Conservation (phyloP, 352 stramenopile species). For the Phytophthora pistaciae region DNA sequence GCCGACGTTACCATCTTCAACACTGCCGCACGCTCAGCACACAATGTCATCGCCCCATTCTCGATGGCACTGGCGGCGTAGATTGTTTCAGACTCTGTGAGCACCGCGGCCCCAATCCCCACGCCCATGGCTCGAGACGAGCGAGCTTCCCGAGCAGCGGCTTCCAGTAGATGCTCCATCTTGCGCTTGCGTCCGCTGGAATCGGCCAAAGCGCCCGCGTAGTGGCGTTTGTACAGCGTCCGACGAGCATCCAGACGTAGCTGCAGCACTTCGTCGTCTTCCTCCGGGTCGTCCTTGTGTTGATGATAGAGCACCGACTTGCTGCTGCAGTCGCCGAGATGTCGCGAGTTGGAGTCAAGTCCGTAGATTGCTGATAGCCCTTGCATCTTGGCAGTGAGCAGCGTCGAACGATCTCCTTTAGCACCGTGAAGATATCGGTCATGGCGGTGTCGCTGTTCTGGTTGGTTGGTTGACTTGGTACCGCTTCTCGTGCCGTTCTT, state of each 20-base stretch:
- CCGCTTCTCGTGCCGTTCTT: neutral
- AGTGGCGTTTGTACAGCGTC: constrained; percentile 63
- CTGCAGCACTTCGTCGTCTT: constrained; percentile 33
- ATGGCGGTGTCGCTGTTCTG: constrained; percentile 45
- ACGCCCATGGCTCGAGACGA: constrained; percentile 36
- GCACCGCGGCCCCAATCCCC: constrained; percentile 58
- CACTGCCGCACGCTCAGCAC: constrained; percentile 63
- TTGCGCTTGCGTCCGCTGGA: constrained; percentile 43
- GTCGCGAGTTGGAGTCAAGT: constrained; percentile 30
- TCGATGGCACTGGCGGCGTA: constrained; percentile 51
- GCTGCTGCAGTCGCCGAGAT: constrained; percentile 36
- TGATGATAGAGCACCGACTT: constrained; percentile 20
- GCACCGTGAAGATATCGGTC: constrained; percentile 16
- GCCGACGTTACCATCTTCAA: constrained; percentile 53
- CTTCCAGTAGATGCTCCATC: constrained; percentile 65
- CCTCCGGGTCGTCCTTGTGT: constrained; percentile 8
- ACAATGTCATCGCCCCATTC: constrained; percentile 51
- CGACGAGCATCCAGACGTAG: constrained; percentile 48
- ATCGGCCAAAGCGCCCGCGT: constrained; percentile 41
- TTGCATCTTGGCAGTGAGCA: constrained; percentile 43
- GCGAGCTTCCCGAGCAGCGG: constrained; percentile 43
- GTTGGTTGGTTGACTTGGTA: neutral
- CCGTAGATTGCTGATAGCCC: constrained; percentile 44
- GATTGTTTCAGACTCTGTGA: constrained; percentile 58
- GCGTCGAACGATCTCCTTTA: constrained; percentile 22